Evolutionary conservation across 2,329 filamentous ascomycete species (phyloP).

Genomic region (Diaporthe helianthi): DNA sequence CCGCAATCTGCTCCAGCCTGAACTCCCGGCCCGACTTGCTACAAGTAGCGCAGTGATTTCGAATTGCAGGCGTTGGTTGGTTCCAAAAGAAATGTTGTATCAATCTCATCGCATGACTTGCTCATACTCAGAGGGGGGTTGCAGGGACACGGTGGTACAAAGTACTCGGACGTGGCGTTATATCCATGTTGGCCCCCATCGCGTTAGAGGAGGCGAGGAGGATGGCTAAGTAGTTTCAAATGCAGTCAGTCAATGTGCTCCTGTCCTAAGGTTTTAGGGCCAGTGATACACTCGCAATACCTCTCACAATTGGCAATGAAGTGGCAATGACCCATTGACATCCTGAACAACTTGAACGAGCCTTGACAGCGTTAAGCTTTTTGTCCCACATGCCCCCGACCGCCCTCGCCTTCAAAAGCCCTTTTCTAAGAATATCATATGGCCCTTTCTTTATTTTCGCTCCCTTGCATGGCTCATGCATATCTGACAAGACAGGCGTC

Average conservation of each 20-base stretch:
- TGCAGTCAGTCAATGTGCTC: background rate
- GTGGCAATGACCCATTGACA: background rate
- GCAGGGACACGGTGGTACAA: background rate
- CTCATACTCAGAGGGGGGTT: background rate
- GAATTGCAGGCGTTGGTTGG: background rate
- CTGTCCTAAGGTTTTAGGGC: background rate
- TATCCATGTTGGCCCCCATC: background rate
- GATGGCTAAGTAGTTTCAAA: background rate
- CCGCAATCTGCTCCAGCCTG: constrained; percentile 5
- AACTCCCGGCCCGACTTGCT: background rate
- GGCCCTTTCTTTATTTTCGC: background rate
- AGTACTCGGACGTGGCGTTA: background rate
- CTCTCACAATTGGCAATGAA: no score
- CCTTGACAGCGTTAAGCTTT: background rate
- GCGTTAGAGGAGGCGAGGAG: background rate
- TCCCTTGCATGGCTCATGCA: background rate
- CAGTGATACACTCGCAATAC: background rate
- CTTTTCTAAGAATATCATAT: background rate
- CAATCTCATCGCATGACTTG: background rate
- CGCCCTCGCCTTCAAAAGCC: background rate
- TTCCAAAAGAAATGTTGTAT: background rate
- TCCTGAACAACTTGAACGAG: background rate
- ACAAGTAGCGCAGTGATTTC: no score
- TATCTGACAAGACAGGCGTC: background rate
- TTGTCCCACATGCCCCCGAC: background rate